These are phyloP conservation scores for Anethum foeniculum DNA, from an alignment of 140 eudicot species.

Conservation along the genomic window DNA sequence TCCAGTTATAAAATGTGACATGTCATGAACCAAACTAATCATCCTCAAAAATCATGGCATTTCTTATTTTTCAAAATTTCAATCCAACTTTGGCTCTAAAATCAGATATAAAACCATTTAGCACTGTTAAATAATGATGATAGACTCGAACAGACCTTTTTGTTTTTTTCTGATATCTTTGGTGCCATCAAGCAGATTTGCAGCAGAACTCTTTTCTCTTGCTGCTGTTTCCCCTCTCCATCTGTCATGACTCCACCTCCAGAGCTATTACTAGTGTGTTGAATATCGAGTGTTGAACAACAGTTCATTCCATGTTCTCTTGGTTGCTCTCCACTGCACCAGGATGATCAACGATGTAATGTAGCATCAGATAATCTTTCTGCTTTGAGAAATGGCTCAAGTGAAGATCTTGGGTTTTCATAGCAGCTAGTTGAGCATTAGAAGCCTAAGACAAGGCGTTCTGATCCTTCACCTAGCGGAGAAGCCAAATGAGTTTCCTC, in stretches of 20 bases:
- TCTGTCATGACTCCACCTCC: slow-evolving; percentile 62
- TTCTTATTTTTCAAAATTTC: background rate
- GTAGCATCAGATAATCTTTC: slow-evolving; percentile 58
- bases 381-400: slow-evolving; percentile 50
- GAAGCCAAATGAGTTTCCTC: no score
- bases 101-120: background rate
- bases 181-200: slow-evolving; percentile 39
- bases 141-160: slow-evolving; percentile 31
- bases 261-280: slow-evolving; percentile 50
- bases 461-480: slow-evolving; percentile 48
- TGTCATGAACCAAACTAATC: no score
- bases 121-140: background rate
- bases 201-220: slow-evolving; percentile 38
- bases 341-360: slow-evolving; percentile 38
- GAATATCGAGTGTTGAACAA: slow-evolving; percentile 53
- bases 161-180: slow-evolving; percentile 32
- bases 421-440: slow-evolving; percentile 80
- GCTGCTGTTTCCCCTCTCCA: slow-evolving; percentile 58
- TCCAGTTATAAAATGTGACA: no score
- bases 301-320: slow-evolving; percentile 80
- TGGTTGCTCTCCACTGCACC: slow-evolving; percentile 43
- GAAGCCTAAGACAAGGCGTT: slow-evolving; percentile 89
- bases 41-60: no score
- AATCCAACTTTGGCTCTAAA: background rate
- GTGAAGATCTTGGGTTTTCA: slow-evolving; percentile 63